phyloP scores from a whole-genome alignment of 2,329 filamentous ascomycete species.

The Basipetospora sp. region DNA sequence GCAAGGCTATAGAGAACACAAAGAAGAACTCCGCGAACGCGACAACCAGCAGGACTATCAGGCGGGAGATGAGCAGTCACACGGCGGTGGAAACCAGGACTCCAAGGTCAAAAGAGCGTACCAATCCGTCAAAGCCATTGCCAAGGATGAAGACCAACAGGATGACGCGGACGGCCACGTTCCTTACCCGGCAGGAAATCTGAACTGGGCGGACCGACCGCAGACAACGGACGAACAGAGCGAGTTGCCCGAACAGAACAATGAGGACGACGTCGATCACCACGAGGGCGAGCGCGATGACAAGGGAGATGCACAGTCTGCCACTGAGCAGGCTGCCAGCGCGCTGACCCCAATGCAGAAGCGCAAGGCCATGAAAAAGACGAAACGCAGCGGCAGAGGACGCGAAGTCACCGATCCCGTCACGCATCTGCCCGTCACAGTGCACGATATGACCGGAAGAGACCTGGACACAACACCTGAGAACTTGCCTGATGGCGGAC shows the following conservation, averaged over 20 bases:
- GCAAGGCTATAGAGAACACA: constrained; percentile 32
- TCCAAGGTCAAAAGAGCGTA: constrained; percentile 16
- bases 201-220: constrained; percentile 21
- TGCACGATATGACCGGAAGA: constrained; percentile 53
- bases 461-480: constrained; percentile 29
- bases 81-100: constrained; percentile 17
- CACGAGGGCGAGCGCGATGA: constrained; percentile 9
- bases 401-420: constrained; percentile 57
- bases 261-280: constrained; percentile 5
- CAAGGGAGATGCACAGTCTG: constrained; percentile 12
- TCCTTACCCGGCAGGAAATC: constrained; percentile 17
- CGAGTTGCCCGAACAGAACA: constrained; percentile 16
- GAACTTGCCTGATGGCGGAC: constrained; percentile 1
- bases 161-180: not conserved
- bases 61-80: constrained; percentile 4
- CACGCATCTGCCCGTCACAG: constrained; percentile 53
- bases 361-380: constrained; percentile 33
- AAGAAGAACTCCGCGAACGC: constrained; percentile 27
- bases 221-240: constrained; percentile 18
- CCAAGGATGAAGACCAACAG: not conserved
- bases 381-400: constrained; percentile 29
- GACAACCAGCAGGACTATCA: constrained; percentile 19
- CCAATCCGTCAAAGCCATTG: not conserved
- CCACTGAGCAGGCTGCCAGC: constrained; percentile 24
- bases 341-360: constrained; percentile 29